Evolutionary conservation across 1,139 yeast species (phyloP).

Genomic region (Saccharomyces hybrid): DNA sequence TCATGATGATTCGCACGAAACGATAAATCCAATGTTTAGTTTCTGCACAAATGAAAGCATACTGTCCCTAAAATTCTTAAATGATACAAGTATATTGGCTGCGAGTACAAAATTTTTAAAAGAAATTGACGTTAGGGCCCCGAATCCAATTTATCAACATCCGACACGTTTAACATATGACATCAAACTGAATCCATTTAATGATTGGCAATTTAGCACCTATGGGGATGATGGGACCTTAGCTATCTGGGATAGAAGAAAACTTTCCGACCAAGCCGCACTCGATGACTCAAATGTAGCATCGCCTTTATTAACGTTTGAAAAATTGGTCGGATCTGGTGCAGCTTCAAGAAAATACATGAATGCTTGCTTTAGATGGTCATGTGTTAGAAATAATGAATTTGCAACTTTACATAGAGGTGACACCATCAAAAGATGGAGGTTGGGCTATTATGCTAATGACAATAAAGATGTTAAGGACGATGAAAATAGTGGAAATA

Average conservation of each 20-base stretch:
- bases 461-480: too few species aligned
- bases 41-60: constrained; percentile 71
- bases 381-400: constrained; percentile 61
- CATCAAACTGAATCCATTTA: constrained; percentile 59
- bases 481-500: too few species aligned
- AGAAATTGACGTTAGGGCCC: constrained; percentile 43
- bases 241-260: constrained; percentile 83
- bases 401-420: constrained; percentile 78
- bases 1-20: constrained; percentile 35
- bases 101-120: constrained; percentile 75
- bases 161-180: too few species aligned
- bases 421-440: constrained; percentile 74
- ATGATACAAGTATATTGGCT: constrained; percentile 54
- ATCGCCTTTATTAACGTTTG: constrained; percentile 59
- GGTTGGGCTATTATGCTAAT: constrained; percentile 43
- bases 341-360: constrained; percentile 56
- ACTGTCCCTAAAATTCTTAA: constrained; percentile 48
- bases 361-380: constrained; percentile 63
- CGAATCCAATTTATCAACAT: too few species aligned
- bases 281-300: constrained; percentile 22
- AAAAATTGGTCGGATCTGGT: constrained; percentile 48
- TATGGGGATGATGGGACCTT: constrained; percentile 79
- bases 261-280: constrained; percentile 32
- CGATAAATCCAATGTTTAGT: constrained; percentile 49
- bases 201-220: constrained; percentile 59